These are phyloP conservation scores for Ophiosphaerella herpotricha DNA, from an alignment of 2,329 filamentous ascomycete genomes.

Conservation along the genomic window DNA sequence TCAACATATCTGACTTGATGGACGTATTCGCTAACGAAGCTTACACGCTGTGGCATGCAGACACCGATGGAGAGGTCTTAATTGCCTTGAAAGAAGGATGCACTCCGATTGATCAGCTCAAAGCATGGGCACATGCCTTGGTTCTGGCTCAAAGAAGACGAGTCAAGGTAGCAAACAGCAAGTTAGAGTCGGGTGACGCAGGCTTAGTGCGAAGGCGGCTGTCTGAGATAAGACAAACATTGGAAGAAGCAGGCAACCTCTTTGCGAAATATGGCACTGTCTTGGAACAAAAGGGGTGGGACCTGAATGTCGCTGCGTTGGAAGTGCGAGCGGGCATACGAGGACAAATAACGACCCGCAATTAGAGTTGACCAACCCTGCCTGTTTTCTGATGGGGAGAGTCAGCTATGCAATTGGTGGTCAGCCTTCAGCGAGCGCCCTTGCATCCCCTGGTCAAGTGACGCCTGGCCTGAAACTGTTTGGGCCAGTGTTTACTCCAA, in stretches of 20 bases:
- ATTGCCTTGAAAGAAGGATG: conserved; percentile 69
- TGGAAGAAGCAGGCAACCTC: conserved; percentile 45
- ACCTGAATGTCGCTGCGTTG: conserved; percentile 65
- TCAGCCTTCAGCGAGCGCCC: background rate
- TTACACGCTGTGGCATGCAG: conserved; percentile 66
- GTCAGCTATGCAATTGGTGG: no score
- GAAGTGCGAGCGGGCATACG: conserved; percentile 64
- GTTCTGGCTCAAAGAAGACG: conserved; percentile 46
- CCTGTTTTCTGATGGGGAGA: no score
- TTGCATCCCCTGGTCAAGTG: background rate
- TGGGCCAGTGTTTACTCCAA: background rate
- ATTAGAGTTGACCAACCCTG: no score
- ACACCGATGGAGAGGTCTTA: conserved; percentile 46
- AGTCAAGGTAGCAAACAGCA: conserved; percentile 8
- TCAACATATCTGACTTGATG: conserved; percentile 56
- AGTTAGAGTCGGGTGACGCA: conserved; percentile 18
- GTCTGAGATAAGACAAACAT: conserved; percentile 46
- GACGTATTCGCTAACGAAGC: conserved; percentile 55
- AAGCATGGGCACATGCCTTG: conserved; percentile 67
- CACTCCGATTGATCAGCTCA: conserved; percentile 57
- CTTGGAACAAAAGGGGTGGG: conserved; percentile 64
- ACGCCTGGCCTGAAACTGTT: background rate
- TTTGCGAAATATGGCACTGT: conserved; percentile 53
- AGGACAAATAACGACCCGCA: conserved; percentile 15
- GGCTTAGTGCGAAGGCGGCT: conserved; percentile 46